Evolutionary conservation across 2,329 filamentous ascomycete species (phyloP), one percentile per base, ranked within the genome.

Genomic region (Fusarium sp.): DNA sequence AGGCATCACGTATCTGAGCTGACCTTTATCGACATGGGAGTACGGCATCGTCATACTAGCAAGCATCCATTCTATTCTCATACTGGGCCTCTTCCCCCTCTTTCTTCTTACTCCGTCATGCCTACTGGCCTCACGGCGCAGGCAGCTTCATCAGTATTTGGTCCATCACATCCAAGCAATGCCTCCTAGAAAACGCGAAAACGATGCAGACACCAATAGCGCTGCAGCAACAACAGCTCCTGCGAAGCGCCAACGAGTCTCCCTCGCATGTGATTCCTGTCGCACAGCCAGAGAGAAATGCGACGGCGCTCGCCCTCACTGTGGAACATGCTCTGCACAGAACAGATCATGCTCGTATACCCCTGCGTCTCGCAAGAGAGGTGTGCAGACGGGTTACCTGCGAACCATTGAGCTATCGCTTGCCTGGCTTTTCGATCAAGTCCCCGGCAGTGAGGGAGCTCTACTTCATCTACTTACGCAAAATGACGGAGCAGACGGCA

Each of bases 351-450:
- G 92, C 76, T 89, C 89, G 17, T 94, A 94, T 76, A 88, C 90
- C 64, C 85, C 90, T 54, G 89, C 88, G 54, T 88, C 90, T 9
- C 93, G 92, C 78, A 93, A 93, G 76, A 84, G 92, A 66, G 92
- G 92, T 6, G 87, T 94, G 13, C 91, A 91, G 71, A 92, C 92
- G n/a, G 92, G 92, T 17, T 93, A 94, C 74, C 90, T 94, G 55
- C 86, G 91, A 33, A 90, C 90, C 0, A 81, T 94, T 19, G 92
- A 94, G 76, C 78, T 91, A 43, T 85, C 89, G 11, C 82, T 92
- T 55, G 89, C 89, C 14, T 89, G 89, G 82, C 79, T 91, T 2
- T 90, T 92, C 62, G 84, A 87, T 61, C 85, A 86, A 55, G 84
- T 88, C 35, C 83, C 87, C 15, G 87, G 84, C 11, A 84, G 83